Percentiles rank a stretch among this genome's conserved stretches.
Evolutionary conservation across 371 early-diverging fungal genomes (phyloP).

Genomic region (Lichtheimia ramosa): DNA sequence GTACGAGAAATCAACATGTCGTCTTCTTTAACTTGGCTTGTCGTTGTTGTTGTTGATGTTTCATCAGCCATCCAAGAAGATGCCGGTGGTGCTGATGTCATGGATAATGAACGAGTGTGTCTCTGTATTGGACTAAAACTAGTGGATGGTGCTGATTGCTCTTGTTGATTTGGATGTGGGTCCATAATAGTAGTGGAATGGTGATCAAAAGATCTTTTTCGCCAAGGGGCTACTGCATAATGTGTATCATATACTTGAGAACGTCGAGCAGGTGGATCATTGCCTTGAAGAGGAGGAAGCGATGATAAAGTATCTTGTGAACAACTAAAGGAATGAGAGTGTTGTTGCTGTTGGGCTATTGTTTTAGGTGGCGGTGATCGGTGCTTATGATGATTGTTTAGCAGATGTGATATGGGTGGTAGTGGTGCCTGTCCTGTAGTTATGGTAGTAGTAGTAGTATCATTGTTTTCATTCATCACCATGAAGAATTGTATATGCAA

Average conservation of each 20-base stretch:
- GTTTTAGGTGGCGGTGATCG: conserved; percentile 1
- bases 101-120: background rate
- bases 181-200: background rate
- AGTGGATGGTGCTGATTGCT: background rate
- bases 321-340: background rate
- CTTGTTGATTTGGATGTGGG: background rate
- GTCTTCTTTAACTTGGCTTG: background rate
- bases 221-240: background rate
- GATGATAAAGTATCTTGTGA: background rate
- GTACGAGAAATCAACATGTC: conserved; percentile 14
- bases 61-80: conserved; percentile 1
- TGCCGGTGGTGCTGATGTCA: background rate
- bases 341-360: background rate
- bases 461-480: background rate
- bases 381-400: conserved; percentile 16
- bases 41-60: background rate
- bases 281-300: conserved; percentile 18
- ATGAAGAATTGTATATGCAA: background rate
- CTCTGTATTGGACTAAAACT: background rate
- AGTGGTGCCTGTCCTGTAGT: conserved; percentile 13
- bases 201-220: background rate
- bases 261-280: conserved; percentile 17
- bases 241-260: conserved; percentile 5
- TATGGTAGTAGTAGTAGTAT: background rate
- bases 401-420: conserved; percentile 32